Conservation (phyloP, 163 green algal genomes). For the Chloromonas sp. region DNA sequence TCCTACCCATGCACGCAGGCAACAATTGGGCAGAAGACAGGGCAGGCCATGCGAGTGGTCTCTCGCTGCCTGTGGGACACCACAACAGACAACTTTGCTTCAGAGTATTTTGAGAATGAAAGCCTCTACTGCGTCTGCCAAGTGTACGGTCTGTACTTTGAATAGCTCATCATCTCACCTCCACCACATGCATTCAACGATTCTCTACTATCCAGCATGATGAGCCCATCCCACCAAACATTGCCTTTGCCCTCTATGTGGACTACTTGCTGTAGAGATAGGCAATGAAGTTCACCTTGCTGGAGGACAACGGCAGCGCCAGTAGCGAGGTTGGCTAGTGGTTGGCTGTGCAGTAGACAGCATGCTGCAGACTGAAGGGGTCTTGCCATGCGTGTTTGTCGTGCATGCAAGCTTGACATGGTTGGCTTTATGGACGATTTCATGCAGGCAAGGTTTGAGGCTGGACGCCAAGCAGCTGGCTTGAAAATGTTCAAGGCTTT, state of each 20-base stretch:
- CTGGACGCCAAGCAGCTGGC: no score
- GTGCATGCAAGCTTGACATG: background rate
- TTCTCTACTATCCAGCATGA: no score
- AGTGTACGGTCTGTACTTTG: constrained; percentile 67
- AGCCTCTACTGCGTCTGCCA: constrained; percentile 78
- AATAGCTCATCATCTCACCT: constrained; percentile 23
- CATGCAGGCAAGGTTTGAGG: no score
- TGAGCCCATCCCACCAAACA: no score
- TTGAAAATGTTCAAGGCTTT: no score
- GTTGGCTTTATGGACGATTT: no score
- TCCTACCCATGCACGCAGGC: constrained; percentile 10
- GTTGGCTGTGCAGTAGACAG: background rate
- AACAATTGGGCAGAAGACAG: constrained; percentile 77
- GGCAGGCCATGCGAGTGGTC: constrained; percentile 71
- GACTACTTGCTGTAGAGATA: background rate
- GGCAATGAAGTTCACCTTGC: background rate
- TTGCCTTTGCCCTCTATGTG: no score
- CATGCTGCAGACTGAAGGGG: background rate
- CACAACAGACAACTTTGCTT: constrained; percentile 68
- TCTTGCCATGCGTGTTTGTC: background rate
- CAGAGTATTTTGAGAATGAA: constrained; percentile 74
- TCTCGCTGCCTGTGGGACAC: constrained; percentile 88
- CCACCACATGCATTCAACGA: background rate
- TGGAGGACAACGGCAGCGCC: background rate
- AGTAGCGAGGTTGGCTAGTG: background rate